These are phyloP conservation scores for Rhodotorula diobovata DNA, from an alignment of 768 basidiomycete species.

Conservation along the genomic window DNA sequence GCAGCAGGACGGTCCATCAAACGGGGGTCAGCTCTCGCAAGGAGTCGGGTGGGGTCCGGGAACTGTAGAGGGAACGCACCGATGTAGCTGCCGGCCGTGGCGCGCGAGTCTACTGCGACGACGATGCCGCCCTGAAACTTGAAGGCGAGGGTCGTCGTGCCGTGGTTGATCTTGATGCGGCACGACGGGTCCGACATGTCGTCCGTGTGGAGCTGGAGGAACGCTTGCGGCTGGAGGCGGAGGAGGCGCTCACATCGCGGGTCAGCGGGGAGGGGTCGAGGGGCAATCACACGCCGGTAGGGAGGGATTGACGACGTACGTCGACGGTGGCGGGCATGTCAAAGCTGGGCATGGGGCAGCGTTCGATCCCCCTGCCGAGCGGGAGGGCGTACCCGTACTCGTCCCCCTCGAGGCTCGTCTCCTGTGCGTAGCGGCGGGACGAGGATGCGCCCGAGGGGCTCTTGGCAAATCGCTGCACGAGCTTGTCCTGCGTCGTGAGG, in stretches of 20 bases:
- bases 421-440: not conserved
- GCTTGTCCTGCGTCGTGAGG: slow-evolving; percentile 19
- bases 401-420: slow-evolving; percentile 5
- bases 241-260: not conserved
- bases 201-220: slow-evolving; percentile 88
- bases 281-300: rapidly evolving
- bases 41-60: not conserved
- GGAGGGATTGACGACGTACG: slow-evolving; percentile 5
- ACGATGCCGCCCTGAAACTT: slow-evolving; percentile 94
- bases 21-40: not conserved
- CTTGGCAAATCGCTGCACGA: slow-evolving; percentile 30
- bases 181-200: slow-evolving; percentile 91
- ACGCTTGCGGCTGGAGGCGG: slow-evolving; percentile 70
- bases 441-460: not conserved
- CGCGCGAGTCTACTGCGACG: slow-evolving; percentile 98
- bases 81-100: slow-evolving; percentile 93
- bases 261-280: not conserved
- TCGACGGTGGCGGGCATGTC: slow-evolving; percentile 30
- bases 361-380: slow-evolving; percentile 36
- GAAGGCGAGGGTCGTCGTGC: slow-evolving; percentile 97
- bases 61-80: slow-evolving; percentile 52
- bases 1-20: not conserved
- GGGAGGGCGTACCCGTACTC: slow-evolving; percentile 40
- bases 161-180: slow-evolving; percentile 97
- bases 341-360: slow-evolving; percentile 37